Evolutionary conservation across 2,329 filamentous ascomycete species (phyloP), one percentile per base, ranked within the genome.

Genomic region (Fusarium guadeloupense): DNA sequence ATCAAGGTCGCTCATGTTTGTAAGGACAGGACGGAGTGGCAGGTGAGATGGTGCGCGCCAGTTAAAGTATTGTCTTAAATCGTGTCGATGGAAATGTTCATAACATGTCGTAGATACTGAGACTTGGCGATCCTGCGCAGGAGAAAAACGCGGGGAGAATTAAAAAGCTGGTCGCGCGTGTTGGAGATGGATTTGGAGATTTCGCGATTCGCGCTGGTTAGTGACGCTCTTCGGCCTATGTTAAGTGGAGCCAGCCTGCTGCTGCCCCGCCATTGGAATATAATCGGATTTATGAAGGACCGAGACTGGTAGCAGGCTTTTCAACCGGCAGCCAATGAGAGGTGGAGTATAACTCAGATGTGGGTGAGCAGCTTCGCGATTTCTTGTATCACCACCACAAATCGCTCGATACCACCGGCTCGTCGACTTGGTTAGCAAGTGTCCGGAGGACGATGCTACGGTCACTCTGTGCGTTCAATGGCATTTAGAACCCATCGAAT

Each of bases 1-100:
- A 81, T 98, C 95, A 72, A 98, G 86, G 77, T 98, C 93, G 78
- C 93, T 97, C 90, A 97, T 97, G 79, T 74, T 64, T 64, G 33
- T 30, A 37, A 33, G 38, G 26, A n/a, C 28, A 42, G 40, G 50
- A 65, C 58, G 60, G 45, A n/a, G 65, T 54, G 55, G 54, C 62
- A 54, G 56, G 64, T 60, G 63, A 57, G 47, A 59, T 48, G 61
- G 62, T 58, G 63, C 64, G 62, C 64, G 56, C 55, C 60, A 66
- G 42, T 57, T 49, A 38, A 39, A 56, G 49, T 57, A 40, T 23
- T 23, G 26, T 53, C 26, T 49, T 61, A 28, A 42, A 41, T 42
- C 31, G 53, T 35, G 38, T 50, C 31, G 46, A 47, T 35, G 9
- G 16, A 33, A 34, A 28, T 40, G 41, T 57, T 64, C 62, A 74